A percentile compares a stretch with the other conserved stretches of the same genome.
Conservation (phyloP, 768 basidiomycete species). For the Megacollybia marginata region DNA sequence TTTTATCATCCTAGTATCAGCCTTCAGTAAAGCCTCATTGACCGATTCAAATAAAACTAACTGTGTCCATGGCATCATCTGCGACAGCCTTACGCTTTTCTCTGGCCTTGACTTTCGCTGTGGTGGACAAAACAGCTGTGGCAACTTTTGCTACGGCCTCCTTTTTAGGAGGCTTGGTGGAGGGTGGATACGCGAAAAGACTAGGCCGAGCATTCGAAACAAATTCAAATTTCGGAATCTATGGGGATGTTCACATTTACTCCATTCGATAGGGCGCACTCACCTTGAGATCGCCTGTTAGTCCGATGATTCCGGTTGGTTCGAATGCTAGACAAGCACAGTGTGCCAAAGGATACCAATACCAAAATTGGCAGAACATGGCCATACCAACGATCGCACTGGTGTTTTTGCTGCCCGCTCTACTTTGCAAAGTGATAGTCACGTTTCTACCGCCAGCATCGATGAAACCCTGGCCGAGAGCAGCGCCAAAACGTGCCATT, state of each 20-base stretch:
- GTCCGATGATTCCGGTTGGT: slow-evolving; percentile 90
- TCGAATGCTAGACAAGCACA: slow-evolving; percentile 89
- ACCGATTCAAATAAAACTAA: slow-evolving; percentile 27
- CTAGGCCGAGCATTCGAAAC: slow-evolving; percentile 86
- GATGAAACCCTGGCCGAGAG: slow-evolving; percentile 92
- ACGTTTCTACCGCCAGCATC: slow-evolving; percentile 97
- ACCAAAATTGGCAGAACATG: slow-evolving; percentile 99
- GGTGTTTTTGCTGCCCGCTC: slow-evolving; percentile 89
- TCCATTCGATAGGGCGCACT: background rate
- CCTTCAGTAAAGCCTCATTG: background rate
- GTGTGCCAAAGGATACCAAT: slow-evolving; percentile 98
- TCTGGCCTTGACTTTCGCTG: slow-evolving; percentile 92
- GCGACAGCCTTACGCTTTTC: slow-evolving; percentile 87
- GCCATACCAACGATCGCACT: slow-evolving; percentile 97
- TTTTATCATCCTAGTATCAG: slow-evolving; percentile 44
- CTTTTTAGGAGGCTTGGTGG: slow-evolving; percentile 85
- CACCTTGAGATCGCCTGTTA: slow-evolving; percentile 83
- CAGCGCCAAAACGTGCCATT: slow-evolving; percentile 96
- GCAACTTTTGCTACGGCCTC: slow-evolving; percentile 89
- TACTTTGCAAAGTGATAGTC: slow-evolving; percentile 88
- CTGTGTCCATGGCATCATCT: slow-evolving; percentile 80
- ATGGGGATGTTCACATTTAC: background rate
- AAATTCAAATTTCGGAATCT: slow-evolving; percentile 94
- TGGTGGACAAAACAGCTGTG: slow-evolving; percentile 93
- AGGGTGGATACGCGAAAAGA: slow-evolving; percentile 85